Percentiles rank a stretch among this genome's conserved stretches.
These are phyloP conservation scores for Aspergillus terreus DNA, from an alignment of 2,329 filamentous ascomycete species.

Conservation along the genomic window DNA sequence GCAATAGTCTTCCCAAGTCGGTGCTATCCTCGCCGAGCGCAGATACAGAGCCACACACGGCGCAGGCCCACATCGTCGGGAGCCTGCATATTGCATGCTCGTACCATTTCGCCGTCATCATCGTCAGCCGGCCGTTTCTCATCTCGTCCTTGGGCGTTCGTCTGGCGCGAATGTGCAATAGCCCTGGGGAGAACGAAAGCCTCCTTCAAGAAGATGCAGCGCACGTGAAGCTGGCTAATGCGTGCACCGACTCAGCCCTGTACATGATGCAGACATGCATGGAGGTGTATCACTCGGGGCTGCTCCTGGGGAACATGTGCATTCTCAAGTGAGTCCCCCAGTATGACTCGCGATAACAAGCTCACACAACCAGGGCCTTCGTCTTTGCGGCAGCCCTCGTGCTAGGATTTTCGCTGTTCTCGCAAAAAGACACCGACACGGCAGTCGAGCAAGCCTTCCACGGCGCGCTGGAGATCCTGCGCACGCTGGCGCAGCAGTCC, in stretches of 20 bases:
- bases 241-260: slow-evolving; percentile 54
- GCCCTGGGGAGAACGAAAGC: slow-evolving; percentile 18
- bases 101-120: slow-evolving; percentile 58
- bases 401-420: slow-evolving; percentile 55
- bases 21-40: slow-evolving; percentile 19
- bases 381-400: slow-evolving; percentile 57
- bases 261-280: slow-evolving; percentile 55
- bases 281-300: slow-evolving; percentile 43
- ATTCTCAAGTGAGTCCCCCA: slow-evolving; percentile 51
- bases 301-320: slow-evolving; percentile 55
- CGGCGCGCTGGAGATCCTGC: slow-evolving; percentile 49
- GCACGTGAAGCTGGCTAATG: slow-evolving; percentile 44
- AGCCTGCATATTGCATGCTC: slow-evolving; percentile 55
- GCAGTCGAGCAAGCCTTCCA: slow-evolving; percentile 43
- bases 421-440: slow-evolving; percentile 44
- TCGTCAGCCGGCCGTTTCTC: slow-evolving; percentile 55
- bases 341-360: neutral
- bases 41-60: slow-evolving; percentile 15
- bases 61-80: slow-evolving; percentile 41
- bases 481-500: slow-evolving; percentile 46
- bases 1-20: slow-evolving; percentile 40
- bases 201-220: slow-evolving; percentile 23
- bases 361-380: slow-evolving; percentile 40
- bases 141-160: slow-evolving; percentile 47
- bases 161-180: slow-evolving; percentile 22